Percentiles rank a stretch among this genome's conserved stretches.
These are phyloP conservation scores for Pleurotus djamor DNA, from an alignment of 768 basidiomycete genomes.

Conservation along the genomic window DNA sequence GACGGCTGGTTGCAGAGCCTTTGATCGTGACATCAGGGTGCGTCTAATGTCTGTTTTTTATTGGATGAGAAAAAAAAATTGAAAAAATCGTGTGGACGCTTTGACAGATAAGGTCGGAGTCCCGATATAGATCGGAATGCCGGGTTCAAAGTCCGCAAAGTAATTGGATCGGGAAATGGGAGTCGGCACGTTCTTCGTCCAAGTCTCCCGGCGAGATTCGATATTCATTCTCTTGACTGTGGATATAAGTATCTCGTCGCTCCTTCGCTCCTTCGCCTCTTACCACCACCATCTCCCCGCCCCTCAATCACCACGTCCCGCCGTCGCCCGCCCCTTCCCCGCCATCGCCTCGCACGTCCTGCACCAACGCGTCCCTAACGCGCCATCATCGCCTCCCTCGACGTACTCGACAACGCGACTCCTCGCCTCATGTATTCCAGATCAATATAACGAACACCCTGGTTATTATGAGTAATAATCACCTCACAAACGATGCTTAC, in stretches of 20 bases:
- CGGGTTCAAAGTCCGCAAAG: background rate
- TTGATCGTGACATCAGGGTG: no score
- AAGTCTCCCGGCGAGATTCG: background rate
- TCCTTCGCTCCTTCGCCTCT: slow-evolving; percentile 11
- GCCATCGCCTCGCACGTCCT: background rate
- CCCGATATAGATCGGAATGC: slow-evolving; percentile 1
- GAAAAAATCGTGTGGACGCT: background rate
- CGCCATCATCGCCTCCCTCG: no score
- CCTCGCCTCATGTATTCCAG: background rate
- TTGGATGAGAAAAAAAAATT: background rate
- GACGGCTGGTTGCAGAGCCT: no score
- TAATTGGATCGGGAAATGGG: background rate
- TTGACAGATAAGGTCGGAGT: slow-evolving; percentile 3
- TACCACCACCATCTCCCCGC: slow-evolving; percentile 3
- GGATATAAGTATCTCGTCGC: slow-evolving; percentile 10
- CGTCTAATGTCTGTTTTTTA: background rate
- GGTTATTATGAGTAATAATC: background rate
- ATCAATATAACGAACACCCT: background rate
- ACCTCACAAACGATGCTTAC: background rate
- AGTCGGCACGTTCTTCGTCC: slow-evolving; percentile 6
- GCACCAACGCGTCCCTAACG: background rate
- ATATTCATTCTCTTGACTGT: background rate
- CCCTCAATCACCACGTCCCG: slow-evolving; percentile 16
- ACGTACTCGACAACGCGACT: background rate
- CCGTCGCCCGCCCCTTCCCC: background rate